Base-by-base conservation (phyloP, 2,329 filamentous ascomycete species). In the Clarireedia monteithiana region DNA sequence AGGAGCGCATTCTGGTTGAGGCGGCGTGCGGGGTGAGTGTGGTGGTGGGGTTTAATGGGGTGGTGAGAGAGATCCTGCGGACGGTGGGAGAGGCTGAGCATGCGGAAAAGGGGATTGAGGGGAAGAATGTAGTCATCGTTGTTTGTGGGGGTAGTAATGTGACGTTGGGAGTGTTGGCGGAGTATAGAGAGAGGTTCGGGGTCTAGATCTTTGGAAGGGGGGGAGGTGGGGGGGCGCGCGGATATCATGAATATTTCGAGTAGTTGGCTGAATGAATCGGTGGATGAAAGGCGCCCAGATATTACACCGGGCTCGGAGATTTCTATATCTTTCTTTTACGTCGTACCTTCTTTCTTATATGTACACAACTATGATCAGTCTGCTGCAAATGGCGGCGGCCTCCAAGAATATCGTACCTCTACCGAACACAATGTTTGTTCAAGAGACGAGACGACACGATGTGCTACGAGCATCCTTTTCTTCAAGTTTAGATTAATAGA, bases 1-100 rank as follows among this genome's bases (percentile, higher is more conserved):
- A 95, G 59, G 88, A 91, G 64, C 75, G 87, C 26, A 73, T 92
- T 56, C 75, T 96, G 56, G 89, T 96, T 3, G 92, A 97, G 74
- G 76, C 86, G 38, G 84, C 91, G 0, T 96, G 92, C 69, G 91
- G 91, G 0, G 90, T 92, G 5, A 87, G 86, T 52, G 72, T 95
- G 12, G 89, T 86, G 1, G 69, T 82, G 3, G 83, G 77, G 57
- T 90, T 89, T 65, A 81, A 80, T 42, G 83, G 80, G 0, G 71
- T 79, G 42, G 67, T 95, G 65, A 26, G 15, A 6, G 27, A 36
- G 3, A 7, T 44, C 14, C 15, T 95, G 65, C 34, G 6, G 15
- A n/a, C 36, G 20, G n/a, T 27, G 23, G 15, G 96, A 2, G 92
- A 96, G 74, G 76, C 86, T 36, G 84, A 90, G 0, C 96, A 91